Conservation (phyloP, 2,329 filamentous ascomycete species). For the Aschersonia sp. region DNA sequence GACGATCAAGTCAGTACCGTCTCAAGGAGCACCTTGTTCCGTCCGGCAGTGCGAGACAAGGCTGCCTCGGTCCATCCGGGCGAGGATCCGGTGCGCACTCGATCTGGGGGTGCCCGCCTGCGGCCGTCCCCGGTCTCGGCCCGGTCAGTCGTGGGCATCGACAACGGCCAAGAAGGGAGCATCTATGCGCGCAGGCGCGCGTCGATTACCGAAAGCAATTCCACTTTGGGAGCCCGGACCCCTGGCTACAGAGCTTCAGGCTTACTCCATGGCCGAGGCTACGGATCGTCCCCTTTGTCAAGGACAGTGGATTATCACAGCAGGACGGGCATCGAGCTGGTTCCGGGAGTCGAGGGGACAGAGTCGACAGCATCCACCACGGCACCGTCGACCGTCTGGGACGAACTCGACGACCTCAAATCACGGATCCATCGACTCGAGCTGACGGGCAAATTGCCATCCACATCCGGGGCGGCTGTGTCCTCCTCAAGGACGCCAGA, state of each 20-base stretch:
- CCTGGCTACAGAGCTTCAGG: slow-evolving; percentile 25
- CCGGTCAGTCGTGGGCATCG: slow-evolving; percentile 32
- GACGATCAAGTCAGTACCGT: slow-evolving; percentile 27
- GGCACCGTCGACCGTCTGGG: slow-evolving; percentile 89
- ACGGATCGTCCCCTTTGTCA: slow-evolving; percentile 47
- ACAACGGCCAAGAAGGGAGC: slow-evolving; percentile 17
- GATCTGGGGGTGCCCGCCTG: slow-evolving; percentile 15
- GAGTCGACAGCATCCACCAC: slow-evolving; percentile 82
- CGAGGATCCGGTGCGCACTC: slow-evolving; percentile 21
- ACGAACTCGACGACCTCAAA: slow-evolving; percentile 91
- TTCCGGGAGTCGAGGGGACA: slow-evolving; percentile 47
- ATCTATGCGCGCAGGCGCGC: slow-evolving; percentile 20
- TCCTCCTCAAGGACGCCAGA: slow-evolving; percentile 55
- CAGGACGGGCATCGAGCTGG: slow-evolving; percentile 12
- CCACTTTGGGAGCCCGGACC: slow-evolving; percentile 23
- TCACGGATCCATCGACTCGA: slow-evolving; percentile 84
- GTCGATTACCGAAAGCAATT: slow-evolving; percentile 33
- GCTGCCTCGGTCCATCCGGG: slow-evolving; percentile 21
- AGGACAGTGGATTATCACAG: slow-evolving; percentile 20
- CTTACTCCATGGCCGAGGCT: slow-evolving; percentile 19
- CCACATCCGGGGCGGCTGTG: slow-evolving; percentile 72
- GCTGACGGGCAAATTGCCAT: slow-evolving; percentile 72
- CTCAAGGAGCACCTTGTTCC: slow-evolving; percentile 29
- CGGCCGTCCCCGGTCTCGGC: slow-evolving; percentile 34
- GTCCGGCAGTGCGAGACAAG: slow-evolving; percentile 27